Base-by-base conservation (phyloP, 331 rosid species). In the Pyracantha coccinea region DNA sequence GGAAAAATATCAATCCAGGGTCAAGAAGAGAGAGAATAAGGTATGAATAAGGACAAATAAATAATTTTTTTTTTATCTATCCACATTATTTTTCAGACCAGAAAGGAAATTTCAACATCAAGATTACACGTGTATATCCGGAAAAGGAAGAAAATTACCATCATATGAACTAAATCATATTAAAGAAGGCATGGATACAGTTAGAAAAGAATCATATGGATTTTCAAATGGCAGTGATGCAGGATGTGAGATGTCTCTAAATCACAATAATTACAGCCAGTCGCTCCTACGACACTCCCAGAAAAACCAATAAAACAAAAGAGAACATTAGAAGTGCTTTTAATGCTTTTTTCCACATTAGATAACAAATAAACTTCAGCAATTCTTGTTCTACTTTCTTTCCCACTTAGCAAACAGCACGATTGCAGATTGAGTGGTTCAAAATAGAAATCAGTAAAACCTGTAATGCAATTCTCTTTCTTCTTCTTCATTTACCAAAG, bases 1-100 rank as follows among this genome's bases (percentile, higher is more conserved):
- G 89, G 61, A 83, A 85, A 41, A 82, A 79, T 59, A 72, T 41
- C 11, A 38, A 1, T 72, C 76, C 38, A 63, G 66, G 14, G 66
- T 79, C 35, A 76, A 71, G 60, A 71, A 47, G 61, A 73, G 73
- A 38, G 71, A 50, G 61, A 79, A 16, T 19, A 55, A 32, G 59
- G 66, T 61, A 35, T 63, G 24, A 52, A 41, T 63, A 5, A 68
- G 25, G 29, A 61, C 17, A 44, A 41, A 68, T 16, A 35, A 58
- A 16, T 8, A 52, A 24, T 61, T 19, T 21, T 47, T 21, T 47
- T 33, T 52, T 17, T 58, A 67, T 33, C 47, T 38, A 31, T 20
- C n/a, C n/a, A 9, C 33, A 77, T 64, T 57, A 35, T 23, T 57
- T 53, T 53, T 53, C 59, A 53, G 59, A 53, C 59, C 24, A 53